phyloP scores from a whole-genome alignment of 2,329 filamentous ascomycete species.

The Aspergillus unguis region DNA sequence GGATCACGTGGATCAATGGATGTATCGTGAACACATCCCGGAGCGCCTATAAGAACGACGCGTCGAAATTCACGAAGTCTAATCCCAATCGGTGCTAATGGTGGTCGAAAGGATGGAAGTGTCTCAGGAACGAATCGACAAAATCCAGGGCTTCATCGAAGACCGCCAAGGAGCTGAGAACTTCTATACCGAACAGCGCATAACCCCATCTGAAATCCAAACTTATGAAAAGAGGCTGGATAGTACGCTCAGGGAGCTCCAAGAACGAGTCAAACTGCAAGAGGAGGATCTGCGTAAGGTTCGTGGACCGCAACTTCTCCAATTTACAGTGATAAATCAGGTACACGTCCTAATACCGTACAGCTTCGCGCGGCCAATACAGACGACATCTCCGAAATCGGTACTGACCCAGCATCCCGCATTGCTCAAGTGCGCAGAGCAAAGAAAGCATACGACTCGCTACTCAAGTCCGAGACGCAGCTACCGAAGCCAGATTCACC shows the following conservation, averaged over 20 bases:
- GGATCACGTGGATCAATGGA: conserved; percentile 17
- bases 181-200: conserved; percentile 28
- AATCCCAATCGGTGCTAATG: too few relatives aligned
- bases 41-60: conserved; percentile 5
- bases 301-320: conserved; percentile 7
- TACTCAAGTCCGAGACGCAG: conserved; percentile 61
- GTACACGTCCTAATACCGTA: conserved; percentile 14
- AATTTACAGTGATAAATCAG: not conserved
- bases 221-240: conserved; percentile 50
- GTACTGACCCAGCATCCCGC: conserved; percentile 30
- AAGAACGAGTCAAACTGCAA: conserved; percentile 50
- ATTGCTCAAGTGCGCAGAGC: conserved; percentile 52
- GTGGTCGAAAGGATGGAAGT: conserved; percentile 26
- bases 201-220: conserved; percentile 28
- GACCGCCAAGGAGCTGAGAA: conserved; percentile 34
- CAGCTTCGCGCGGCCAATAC: conserved; percentile 35
- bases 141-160: conserved; percentile 34
- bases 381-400: conserved; percentile 30
- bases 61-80: not conserved
- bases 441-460: conserved; percentile 62
- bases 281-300: conserved; percentile 48
- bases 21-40: not conserved
- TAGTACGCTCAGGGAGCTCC: conserved; percentile 65
- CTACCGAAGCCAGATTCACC: conserved; percentile 66
- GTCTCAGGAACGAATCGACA: conserved; percentile 31